Evolutionary conservation across 2,329 filamentous ascomycete species (phyloP), one percentile per base, ranked within the genome.

Genomic region (Cytospora piceicola): DNA sequence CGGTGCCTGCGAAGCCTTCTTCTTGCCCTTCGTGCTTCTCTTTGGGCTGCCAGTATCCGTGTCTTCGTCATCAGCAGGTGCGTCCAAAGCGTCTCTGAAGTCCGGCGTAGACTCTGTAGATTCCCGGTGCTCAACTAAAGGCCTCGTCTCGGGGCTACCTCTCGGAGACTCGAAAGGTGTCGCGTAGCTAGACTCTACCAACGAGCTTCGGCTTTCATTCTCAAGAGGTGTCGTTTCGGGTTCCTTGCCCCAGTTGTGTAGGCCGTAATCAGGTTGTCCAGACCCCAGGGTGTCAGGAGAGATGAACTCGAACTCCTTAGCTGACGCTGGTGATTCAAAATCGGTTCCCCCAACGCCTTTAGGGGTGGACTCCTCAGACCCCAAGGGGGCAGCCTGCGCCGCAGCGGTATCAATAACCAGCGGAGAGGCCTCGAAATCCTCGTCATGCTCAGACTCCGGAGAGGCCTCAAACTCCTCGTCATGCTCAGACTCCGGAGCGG

Each of bases 311-410:
- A 46, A 51, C 2, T 61, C 52, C 46, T 56, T 36, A 46, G 30
- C 59, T 4, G 49, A 58, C 34, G 51, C 58, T 11, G 66, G 59
- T 56, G 57, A 56, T 5, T n/a, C 55, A 30, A 59, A 56, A 32
- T 39, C 63, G 4, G 39, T 39, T 27, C 53, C 59, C 4, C 20
- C 56, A 9, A 61, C n/a, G 6, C 46, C 59, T 11, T n/a, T 91
- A 1, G 91, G 90, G 1, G 90, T 93, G 0, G 84, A 83, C 72
- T 92, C 86, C 69, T 88, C 80, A 7, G 89, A 91, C 54, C 82
- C 88, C 11, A 88, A 77, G 32, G 83, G 73, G 58, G 88, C 84
- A 11, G 78, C 67, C 29, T 74, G 27, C 27, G 72, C 67, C 32
- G 75, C 27, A 17, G 72, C 72, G 15, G 81, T 84, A 60, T 83